Evolutionary conservation across 495 filamentous ascomycete species (phyloP), one percentile per base, ranked within the genome.

Genomic region (Aspergillus nanangensis): DNA sequence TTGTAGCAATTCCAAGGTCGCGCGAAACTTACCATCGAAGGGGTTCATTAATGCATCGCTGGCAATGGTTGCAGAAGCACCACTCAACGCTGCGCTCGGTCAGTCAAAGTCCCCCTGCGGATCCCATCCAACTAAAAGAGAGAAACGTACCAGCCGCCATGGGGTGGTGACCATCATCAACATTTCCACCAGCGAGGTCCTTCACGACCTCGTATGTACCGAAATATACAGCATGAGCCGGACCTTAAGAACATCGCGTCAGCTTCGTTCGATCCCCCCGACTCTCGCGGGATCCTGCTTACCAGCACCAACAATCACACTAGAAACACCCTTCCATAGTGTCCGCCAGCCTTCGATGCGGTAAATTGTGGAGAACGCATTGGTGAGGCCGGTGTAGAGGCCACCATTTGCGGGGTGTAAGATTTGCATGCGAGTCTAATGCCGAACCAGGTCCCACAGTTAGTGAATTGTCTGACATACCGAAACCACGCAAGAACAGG

Each of bases 21-120:
- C n/a, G n/a, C n/a, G n/a, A n/a, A n/a, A 62, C 79, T 61, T 75
- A 95, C 90, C 91, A 72, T 99, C 93, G 64, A 99, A 99, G 22
- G 93, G 93, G 64, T 97, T 99, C 93, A 99, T 99, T 39, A 99
- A 75, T 29, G 93, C 94, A 73, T 99, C 93, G 59, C 90, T 95
- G 25, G 90, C 88, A 58, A 96, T 96, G 0, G 93, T 97, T 41
- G 93, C 93, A 53, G 87, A 86, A 45, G 92, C 92, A 60, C 93
- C 93, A 61, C 90, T 94, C 41, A 86, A 79, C 29, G 91, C 92
- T 95, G 56, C 45, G 25, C 10, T 57, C 38, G 36, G 50, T 51
- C 37, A 57, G n/a, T n/a, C n/a, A n/a, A n/a, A n/a, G n/a, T n/a
- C n/a, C n/a, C n/a, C n/a, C n/a, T n/a, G n/a, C n/a, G n/a, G n/a